Evolutionary conservation across 176 grass and related monocot genomes (phyloP), one percentile per base, ranked within the genome.

Genomic region (Carex myosuroides): DNA sequence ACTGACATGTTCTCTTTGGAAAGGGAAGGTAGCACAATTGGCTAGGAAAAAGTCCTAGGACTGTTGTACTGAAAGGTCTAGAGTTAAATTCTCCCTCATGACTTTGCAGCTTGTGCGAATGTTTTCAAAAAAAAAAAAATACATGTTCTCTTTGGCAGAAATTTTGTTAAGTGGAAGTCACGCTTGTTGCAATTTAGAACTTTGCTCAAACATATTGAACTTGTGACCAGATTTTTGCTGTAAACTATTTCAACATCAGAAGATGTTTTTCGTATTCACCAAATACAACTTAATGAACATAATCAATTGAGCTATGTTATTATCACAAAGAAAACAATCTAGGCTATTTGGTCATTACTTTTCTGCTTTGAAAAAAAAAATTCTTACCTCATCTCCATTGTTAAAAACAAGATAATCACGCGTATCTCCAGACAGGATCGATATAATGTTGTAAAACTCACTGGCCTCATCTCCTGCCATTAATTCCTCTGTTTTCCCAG

Each of bases 341-440:
- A 48, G 8, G 18, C 7, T 73, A 74, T 74, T 52, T 48, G 32
- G 48, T 53, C 12, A 71, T 10, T 39, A 39, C 37, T 39, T 39
- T 39, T 39, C 37, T 39, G 4, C 37, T 39, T 39, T 39, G 5
- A 64, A 64, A 29, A 11, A 32, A 29, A 21, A 12, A 13, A 32
- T 2, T 22, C 13, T 46, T 82, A 82, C 80, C 80, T 82, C 60
- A 82, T 82, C 61, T 17, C 80, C 80, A 30, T 82, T 82, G 59
- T 82, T 66, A 22, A 17, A 21, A 16, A 82, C 39, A 5, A 82
- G 80, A 66, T 26, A 67, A 82, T 82, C 80, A 35, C 80, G 80
- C 21, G 1, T 35, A 52, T 82, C 59, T 17, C 59, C 60, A 17
- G 80, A 67, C 41, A 66, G 60, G 17, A 53, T 62, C 1, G 80